Evolutionary conservation across 148 eudicot species (phyloP).

Genomic region (Polygonum aviculare): DNA sequence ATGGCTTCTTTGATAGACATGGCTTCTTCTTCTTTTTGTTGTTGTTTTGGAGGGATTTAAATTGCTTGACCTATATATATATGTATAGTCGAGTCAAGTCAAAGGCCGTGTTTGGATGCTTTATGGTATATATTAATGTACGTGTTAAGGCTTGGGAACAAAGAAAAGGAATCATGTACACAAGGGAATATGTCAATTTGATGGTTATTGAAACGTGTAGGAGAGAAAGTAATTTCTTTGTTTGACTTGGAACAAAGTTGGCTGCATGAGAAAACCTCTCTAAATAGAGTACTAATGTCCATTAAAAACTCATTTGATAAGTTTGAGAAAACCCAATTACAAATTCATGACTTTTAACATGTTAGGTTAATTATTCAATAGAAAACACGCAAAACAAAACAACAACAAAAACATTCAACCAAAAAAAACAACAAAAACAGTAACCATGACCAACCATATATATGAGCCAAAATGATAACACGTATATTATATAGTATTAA

Average conservation of each 20-base stretch:
- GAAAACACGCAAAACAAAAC: no score
- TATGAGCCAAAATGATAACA: no score
- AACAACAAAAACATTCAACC: no score
- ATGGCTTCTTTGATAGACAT: constrained; percentile 19
- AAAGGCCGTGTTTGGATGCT: neutral
- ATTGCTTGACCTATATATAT: neutral
- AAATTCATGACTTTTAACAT: no score
- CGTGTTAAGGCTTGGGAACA: neutral
- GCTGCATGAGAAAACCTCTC: neutral
- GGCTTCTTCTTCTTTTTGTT: neutral
- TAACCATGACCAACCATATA: no score
- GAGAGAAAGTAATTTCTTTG: neutral
- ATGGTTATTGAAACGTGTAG: constrained; percentile 1
- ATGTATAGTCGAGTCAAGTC: neutral
- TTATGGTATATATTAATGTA: neutral
- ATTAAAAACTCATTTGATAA: no score
- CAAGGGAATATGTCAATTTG: neutral
- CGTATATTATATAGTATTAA: no score
- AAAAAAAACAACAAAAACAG: no score
- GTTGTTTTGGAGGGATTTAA: neutral
- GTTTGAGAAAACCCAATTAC: no score
- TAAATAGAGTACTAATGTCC: no score
- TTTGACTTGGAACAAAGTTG: constrained; percentile 1
- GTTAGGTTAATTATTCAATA: no score
- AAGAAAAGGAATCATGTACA: neutral